phyloP scores from a whole-genome alignment of 2,329 filamentous ascomycete genomes.

The Aureobasidium sp. region DNA sequence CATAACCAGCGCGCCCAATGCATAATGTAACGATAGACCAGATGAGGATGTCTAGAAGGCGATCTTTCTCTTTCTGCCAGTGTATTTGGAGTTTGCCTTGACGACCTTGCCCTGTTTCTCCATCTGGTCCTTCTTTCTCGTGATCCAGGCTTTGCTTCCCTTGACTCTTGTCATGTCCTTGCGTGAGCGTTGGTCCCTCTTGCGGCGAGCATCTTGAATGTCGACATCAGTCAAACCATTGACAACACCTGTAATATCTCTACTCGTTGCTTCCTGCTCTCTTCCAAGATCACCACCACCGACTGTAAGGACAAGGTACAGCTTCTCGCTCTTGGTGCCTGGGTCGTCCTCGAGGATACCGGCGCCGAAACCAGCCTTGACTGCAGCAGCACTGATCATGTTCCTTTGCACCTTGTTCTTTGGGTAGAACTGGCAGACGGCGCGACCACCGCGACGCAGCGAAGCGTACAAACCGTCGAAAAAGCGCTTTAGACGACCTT shows the following conservation, averaged over 20 bases:
- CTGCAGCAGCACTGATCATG: conserved; percentile 86
- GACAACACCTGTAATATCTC: conserved; percentile 83
- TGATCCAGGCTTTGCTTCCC: conserved; percentile 75
- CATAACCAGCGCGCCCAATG: not conserved
- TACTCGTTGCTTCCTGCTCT: conserved; percentile 39
- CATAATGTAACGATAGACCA: not conserved
- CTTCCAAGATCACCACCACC: conserved; percentile 53
- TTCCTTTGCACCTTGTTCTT: conserved; percentile 86
- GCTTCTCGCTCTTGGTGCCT: conserved; percentile 90
- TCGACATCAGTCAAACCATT: conserved; percentile 77
- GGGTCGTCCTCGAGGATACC: conserved; percentile 92
- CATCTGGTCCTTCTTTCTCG: conserved; percentile 88
- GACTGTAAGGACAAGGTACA: conserved; percentile 92
- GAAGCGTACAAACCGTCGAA: conserved; percentile 88
- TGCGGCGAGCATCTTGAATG: conserved; percentile 61
- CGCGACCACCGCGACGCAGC: conserved; percentile 72
- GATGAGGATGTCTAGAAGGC: conserved; percentile 54
- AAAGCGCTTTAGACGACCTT: conserved; percentile 71
- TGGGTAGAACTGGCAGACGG: conserved; percentile 92
- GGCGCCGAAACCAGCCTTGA: conserved; percentile 90
- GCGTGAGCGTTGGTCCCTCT: conserved; percentile 38
- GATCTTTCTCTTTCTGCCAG: conserved; percentile 73
- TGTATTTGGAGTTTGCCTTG: conserved; percentile 87
- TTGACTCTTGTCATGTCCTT: conserved; percentile 54
- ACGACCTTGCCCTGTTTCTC: conserved; percentile 90